Conservation (phyloP, 331 rosid species). For the Malus hybrid region DNA sequence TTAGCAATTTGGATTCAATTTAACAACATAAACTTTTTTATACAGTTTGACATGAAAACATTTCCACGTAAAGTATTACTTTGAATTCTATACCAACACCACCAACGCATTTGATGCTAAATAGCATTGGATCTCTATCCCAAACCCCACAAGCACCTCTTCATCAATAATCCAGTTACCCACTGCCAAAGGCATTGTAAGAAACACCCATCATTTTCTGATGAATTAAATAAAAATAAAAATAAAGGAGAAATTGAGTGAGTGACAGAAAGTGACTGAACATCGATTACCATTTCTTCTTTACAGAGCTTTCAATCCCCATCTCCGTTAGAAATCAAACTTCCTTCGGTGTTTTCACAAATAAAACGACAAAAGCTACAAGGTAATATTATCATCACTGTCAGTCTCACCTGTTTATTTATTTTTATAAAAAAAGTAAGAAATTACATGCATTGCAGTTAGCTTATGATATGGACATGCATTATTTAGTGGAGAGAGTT, state of each 20-base stretch:
- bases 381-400: neutral
- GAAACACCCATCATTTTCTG: neutral
- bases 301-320: neutral
- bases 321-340: neutral
- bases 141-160: conserved; percentile 15
- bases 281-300: conserved; percentile 6
- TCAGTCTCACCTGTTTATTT: neutral
- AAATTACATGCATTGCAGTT: neutral
- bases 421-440: too few relatives aligned
- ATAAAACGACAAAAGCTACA: neutral
- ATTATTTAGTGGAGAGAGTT: neutral
- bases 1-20: too few relatives aligned
- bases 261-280: conserved; percentile 23
- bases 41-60: too few relatives aligned
- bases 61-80: neutral
- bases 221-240: neutral
- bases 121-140: conserved; percentile 21
- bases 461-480: neutral
- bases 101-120: conserved; percentile 22
- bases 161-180: conserved; percentile 11
- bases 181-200: conserved; percentile 6
- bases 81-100: neutral
- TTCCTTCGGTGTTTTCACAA: neutral
- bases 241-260: neutral
- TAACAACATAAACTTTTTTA: too few relatives aligned